Conservation (phyloP, 1,284 basidiomycete genomes). For the Leucoagaricus sp. region DNA sequence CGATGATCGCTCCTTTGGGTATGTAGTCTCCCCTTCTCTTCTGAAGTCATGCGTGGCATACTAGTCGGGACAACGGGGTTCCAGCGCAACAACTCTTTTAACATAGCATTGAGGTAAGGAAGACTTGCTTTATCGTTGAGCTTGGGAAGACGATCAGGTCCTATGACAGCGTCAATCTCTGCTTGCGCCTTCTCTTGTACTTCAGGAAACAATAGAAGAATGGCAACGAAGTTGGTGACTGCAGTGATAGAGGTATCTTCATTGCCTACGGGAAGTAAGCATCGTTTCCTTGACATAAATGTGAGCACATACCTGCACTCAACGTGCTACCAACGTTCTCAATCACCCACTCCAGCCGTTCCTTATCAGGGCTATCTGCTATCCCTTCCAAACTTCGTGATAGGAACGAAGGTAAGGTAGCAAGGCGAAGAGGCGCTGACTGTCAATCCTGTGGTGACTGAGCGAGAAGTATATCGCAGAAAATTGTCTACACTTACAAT, state of each 20-base stretch:
- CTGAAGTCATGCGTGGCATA: slow-evolving; percentile 4
- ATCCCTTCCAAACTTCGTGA: neutral
- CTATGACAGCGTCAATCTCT: slow-evolving; percentile 19
- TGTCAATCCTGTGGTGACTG: neutral
- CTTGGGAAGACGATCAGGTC: slow-evolving; percentile 15
- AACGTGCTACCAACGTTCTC: slow-evolving; percentile 7
- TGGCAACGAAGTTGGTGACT: slow-evolving; percentile 7
- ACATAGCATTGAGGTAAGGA: slow-evolving; percentile 19
- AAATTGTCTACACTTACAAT: neutral
- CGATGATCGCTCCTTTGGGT: slow-evolving; percentile 17
- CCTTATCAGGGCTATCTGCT: neutral
- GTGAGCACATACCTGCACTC: neutral
- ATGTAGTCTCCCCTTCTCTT: slow-evolving; percentile 19
- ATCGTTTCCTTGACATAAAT: neutral
- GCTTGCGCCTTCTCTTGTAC: slow-evolving; percentile 18
- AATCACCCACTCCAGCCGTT: neutral
- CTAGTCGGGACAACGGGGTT: slow-evolving; percentile 45
- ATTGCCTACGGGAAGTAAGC: neutral
- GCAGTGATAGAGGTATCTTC: neutral
- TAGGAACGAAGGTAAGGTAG: slow-evolving; percentile 5
- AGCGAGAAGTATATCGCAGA: neutral
- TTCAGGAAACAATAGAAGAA: slow-evolving; percentile 18
- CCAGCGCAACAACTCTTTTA: slow-evolving; percentile 39
- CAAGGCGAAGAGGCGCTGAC: slow-evolving; percentile 7
- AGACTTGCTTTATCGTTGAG: slow-evolving; percentile 19